Conservation (phyloP, 805 yeast species). For the Naumovozyma castellii region DNA sequence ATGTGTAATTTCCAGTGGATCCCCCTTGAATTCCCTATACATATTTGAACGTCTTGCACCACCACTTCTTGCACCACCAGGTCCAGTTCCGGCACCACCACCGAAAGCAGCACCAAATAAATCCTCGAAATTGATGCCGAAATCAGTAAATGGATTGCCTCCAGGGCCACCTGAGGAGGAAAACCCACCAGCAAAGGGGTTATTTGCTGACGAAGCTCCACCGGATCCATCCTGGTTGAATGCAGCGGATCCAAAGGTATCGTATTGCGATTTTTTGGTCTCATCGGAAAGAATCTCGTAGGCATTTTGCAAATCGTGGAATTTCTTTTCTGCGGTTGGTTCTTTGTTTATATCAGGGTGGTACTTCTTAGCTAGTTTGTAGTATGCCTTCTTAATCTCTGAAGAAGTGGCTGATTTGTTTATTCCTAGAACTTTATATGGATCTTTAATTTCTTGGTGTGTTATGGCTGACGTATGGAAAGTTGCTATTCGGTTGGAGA, state of each 20-base stretch:
- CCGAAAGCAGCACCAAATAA: slow-evolving; percentile 47
- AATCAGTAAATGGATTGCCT: slow-evolving; percentile 33
- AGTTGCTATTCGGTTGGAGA: not conserved
- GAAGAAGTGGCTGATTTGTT: slow-evolving; percentile 56
- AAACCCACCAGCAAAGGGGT: slow-evolving; percentile 36
- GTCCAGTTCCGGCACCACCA: slow-evolving; percentile 3
- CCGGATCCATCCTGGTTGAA: slow-evolving; percentile 54
- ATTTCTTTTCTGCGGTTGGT: slow-evolving; percentile 73
- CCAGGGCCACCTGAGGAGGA: slow-evolving; percentile 38
- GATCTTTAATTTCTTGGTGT: slow-evolving; percentile 43
- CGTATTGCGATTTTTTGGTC: slow-evolving; percentile 77
- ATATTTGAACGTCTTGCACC: slow-evolving; percentile 19
- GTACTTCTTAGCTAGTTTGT: slow-evolving; percentile 81
- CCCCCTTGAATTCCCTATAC: slow-evolving; percentile 77
- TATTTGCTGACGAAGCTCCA: slow-evolving; percentile 28
- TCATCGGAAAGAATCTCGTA: slow-evolving; percentile 86
- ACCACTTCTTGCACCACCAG: slow-evolving; percentile 31
- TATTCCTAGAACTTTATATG: slow-evolving; percentile 78
- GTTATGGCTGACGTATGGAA: slow-evolving; percentile 14
- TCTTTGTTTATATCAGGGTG: slow-evolving; percentile 98
- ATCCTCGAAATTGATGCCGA: slow-evolving; percentile 54
- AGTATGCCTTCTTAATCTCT: slow-evolving; percentile 93
- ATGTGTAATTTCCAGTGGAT: slow-evolving; percentile 72
- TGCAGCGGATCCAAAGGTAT: slow-evolving; percentile 83
- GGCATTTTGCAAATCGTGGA: slow-evolving; percentile 89